Evolutionary conservation across 164 flowering plant species (phyloP).

Genomic region (Tetracentron sinense): DNA sequence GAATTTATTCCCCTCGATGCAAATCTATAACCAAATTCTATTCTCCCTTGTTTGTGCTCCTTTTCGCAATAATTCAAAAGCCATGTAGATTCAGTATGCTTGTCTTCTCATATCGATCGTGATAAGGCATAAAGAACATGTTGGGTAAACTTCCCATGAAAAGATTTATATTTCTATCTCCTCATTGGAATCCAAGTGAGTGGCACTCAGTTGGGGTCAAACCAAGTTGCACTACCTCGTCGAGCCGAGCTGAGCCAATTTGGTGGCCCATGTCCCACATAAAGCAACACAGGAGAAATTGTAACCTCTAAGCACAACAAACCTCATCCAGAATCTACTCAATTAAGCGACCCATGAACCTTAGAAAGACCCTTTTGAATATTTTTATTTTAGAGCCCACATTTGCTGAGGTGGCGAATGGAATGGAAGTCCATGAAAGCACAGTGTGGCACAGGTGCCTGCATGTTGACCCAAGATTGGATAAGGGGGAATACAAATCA

Average conservation of each 20-base stretch:
- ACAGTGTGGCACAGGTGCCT: not conserved
- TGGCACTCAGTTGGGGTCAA: not conserved
- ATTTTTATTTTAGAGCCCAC: constrained; percentile 14
- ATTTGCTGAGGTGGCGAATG: not conserved
- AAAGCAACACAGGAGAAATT: constrained; percentile 29
- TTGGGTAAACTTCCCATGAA: too few species aligned
- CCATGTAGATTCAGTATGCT: not conserved
- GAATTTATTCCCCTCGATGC: constrained; percentile 18
- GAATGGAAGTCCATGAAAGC: not conserved
- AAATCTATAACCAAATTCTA: constrained; percentile 11
- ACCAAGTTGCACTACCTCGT: constrained; percentile 3
- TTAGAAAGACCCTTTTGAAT: constrained; percentile 30
- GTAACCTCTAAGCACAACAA: constrained; percentile 32
- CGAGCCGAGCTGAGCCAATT: constrained; percentile 3
- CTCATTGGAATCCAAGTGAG: not conserved
- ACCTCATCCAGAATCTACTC: constrained; percentile 14
- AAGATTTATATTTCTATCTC: not conserved
- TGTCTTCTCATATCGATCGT: not conserved
- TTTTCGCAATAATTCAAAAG: constrained; percentile 19
- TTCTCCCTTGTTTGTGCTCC: constrained; percentile 1
- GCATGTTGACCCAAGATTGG: not conserved
- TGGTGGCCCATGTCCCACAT: too few species aligned
- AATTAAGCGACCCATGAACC: constrained; percentile 19
- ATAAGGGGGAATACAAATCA: not conserved
- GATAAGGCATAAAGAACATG: too few species aligned